Evolutionary conservation across 768 basidiomycete species (phyloP), one percentile per base, ranked within the genome.

Genomic region (Agaricus subrufescens): DNA sequence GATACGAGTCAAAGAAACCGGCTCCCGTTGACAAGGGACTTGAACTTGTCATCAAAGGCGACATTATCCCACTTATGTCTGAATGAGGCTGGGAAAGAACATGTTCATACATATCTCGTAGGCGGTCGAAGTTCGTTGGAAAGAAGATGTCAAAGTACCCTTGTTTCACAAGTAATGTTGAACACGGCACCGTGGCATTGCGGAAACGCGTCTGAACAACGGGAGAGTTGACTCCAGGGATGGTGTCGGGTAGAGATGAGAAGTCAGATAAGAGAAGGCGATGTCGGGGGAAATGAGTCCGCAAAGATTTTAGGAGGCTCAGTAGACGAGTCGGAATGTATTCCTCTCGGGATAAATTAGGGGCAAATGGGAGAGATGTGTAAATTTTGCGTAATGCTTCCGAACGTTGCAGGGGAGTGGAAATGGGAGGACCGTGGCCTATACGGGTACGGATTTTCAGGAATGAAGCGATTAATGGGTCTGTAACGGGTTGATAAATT

Each of bases 121-220:
- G 77, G 23, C 78, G 80, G 51, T 81, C 82, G 61, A 98, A 98
- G 67, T 91, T 76, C 11, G 96, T 98, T 9, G 97, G 97, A 75
- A 99, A 99, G 75, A 99, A 92, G 58, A 98, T 98, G 69, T 99
- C 97, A 69, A 99, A 99, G 73, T 86, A 95, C 7, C 97, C 97
- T 65, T 90, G 96, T 63, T 86, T 86, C 57, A 99, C 97, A 63
- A 96, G 84, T 55, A 97, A 79, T 12, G 91, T 98, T 60, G 86
- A 78, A 64, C 92, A 94, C 3, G 97, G 90, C 1, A 98, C 87
- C 65, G 91, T 94, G 46, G 81, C 80, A 58, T 88, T 89, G 45
- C 82, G 84, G 66, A 89, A 87, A 50, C 93, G 83, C 26, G 97
- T 98, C 73, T 99, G 97, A 25, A 98, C 97, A 25, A 98, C 97